These are phyloP conservation scores for Suhomyces bolitotheri DNA, from an alignment of 1,139 yeast genomes.

Conservation along the genomic window DNA sequence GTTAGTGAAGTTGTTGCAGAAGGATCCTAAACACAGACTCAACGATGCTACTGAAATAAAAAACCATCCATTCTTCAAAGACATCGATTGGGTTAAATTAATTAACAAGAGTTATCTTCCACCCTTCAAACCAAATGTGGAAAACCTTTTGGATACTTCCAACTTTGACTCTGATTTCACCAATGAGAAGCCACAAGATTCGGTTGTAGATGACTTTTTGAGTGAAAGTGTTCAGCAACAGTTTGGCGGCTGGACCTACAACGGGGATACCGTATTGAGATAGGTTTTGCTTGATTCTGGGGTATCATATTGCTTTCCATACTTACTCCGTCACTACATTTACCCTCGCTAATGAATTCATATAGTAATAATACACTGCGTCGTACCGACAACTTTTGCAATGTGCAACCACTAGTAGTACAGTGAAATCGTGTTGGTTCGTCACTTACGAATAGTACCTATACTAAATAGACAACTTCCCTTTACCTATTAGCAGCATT, in stretches of 20 bases:
- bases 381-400: too few relatives aligned
- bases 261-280: constrained; percentile 50
- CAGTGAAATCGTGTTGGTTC: too few relatives aligned
- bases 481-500: constrained; percentile 36
- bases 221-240: constrained; percentile 93
- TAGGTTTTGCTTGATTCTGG: too few relatives aligned
- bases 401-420: too few relatives aligned
- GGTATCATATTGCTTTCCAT: neutral
- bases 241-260: constrained; percentile 98
- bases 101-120: constrained; percentile 89
- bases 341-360: too few relatives aligned
- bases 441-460: too few relatives aligned
- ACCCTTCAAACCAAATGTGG: constrained; percentile 92
- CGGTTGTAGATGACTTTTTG: constrained; percentile 88
- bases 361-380: too few relatives aligned
- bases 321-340: neutral
- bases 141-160: constrained; percentile 82
- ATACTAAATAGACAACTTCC: too few relatives aligned
- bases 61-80: constrained; percentile 81
- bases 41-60: constrained; percentile 86
- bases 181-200: constrained; percentile 88
- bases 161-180: constrained; percentile 94
- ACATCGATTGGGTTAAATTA: constrained; percentile 87
- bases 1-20: constrained; percentile 69
- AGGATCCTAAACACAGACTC: constrained; percentile 81